A percentile compares a stretch with the other conserved stretches of the same genome.
phyloP scores from a whole-genome alignment of 805 yeast species.

The Metschnikowia matae region DNA sequence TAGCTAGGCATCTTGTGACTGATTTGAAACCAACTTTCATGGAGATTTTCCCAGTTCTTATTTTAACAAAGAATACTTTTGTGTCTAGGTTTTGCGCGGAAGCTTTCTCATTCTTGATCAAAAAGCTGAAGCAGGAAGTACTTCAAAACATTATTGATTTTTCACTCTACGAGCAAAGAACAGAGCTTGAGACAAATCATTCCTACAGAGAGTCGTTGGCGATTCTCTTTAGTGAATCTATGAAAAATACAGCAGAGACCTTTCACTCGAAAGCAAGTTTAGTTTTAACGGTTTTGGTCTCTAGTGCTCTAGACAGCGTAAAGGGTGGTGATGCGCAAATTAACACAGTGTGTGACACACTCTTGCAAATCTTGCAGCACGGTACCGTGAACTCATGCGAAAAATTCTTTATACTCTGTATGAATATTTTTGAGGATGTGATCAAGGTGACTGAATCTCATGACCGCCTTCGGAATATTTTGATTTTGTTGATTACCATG shows the following conservation, averaged over 20 bases:
- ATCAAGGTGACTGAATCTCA: slow-evolving; percentile 8
- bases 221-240: slow-evolving; percentile 64
- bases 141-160: slow-evolving; percentile 44
- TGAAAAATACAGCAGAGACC: slow-evolving; percentile 65
- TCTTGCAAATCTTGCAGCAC: slow-evolving; percentile 50
- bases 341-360: slow-evolving; percentile 51
- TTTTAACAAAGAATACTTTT: slow-evolving; percentile 53
- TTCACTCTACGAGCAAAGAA: slow-evolving; percentile 34
- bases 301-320: slow-evolving; percentile 21
- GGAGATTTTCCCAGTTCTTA: slow-evolving; percentile 59
- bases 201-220: slow-evolving; percentile 57
- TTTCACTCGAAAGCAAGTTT: slow-evolving; percentile 67
- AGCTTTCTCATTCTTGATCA: slow-evolving; percentile 76
- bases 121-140: slow-evolving; percentile 54
- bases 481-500: slow-evolving; percentile 44
- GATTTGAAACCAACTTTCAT: slow-evolving; percentile 70
- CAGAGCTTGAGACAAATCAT: slow-evolving; percentile 31
- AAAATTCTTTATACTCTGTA: slow-evolving; percentile 38
- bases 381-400: slow-evolving; percentile 47
- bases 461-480: slow-evolving; percentile 14
- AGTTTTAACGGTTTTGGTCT: slow-evolving; percentile 45
- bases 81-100: slow-evolving; percentile 84
- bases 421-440: slow-evolving; percentile 17
- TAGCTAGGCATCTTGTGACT: slow-evolving; percentile 58
- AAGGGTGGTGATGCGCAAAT: slow-evolving; percentile 7